These are phyloP conservation scores for Phytophthora litchii DNA, from an alignment of 352 stramenopile genomes.

Conservation along the genomic window DNA sequence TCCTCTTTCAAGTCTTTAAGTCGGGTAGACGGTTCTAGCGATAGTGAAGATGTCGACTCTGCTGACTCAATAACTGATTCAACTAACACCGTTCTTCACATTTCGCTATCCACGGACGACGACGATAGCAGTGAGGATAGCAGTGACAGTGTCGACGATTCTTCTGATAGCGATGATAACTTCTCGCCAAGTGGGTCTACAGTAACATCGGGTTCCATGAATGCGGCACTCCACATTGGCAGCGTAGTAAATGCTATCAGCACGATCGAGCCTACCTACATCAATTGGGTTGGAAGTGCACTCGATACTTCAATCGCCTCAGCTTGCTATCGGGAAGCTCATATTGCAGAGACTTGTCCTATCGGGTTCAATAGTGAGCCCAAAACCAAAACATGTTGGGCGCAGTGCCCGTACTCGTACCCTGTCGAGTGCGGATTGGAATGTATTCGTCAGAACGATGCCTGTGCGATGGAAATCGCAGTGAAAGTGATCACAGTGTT, in stretches of 20 bases:
- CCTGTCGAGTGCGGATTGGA: slow-evolving; percentile 46
- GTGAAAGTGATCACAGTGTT: slow-evolving; percentile 19
- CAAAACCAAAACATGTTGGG: slow-evolving; percentile 38
- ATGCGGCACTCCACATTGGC: slow-evolving; percentile 11
- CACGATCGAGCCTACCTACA: slow-evolving; percentile 26
- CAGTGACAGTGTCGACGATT: neutral
- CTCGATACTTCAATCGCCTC: slow-evolving; percentile 24
- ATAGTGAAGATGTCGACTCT: slow-evolving; percentile 13
- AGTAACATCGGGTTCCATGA: slow-evolving; percentile 5
- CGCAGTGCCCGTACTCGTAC: slow-evolving; percentile 42
- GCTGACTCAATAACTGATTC: neutral
- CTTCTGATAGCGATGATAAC: neutral
- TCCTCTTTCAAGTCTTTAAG: slow-evolving; percentile 2
- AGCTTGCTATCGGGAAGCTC: slow-evolving; percentile 44
- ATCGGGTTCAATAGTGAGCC: slow-evolving; percentile 13
- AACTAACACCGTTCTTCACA: too few relatives aligned
- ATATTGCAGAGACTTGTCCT: slow-evolving; percentile 35
- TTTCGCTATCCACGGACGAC: neutral
- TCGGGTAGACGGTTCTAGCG: slow-evolving; percentile 6
- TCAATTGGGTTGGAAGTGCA: slow-evolving; percentile 34
- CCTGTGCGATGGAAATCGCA: slow-evolving; percentile 32
- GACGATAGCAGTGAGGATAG: neutral
- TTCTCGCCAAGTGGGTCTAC: neutral
- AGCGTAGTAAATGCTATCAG: slow-evolving; percentile 16
- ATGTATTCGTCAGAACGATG: slow-evolving; percentile 45